Evolutionary conservation across 768 basidiomycete species (phyloP).

Genomic region (Xerocomus brunneocitrinus): DNA sequence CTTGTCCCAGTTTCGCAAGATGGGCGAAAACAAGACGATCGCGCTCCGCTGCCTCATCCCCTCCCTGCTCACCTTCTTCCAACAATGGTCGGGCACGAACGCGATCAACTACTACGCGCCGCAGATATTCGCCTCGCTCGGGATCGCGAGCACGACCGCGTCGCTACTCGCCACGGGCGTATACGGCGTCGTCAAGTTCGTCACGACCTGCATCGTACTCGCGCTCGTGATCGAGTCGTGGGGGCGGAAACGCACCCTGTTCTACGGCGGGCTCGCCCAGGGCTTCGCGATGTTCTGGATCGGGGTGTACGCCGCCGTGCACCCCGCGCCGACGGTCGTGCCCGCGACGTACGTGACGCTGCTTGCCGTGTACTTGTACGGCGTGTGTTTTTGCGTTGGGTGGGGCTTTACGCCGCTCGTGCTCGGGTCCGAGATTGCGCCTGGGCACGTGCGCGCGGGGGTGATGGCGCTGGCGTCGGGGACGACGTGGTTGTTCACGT

Average conservation of each 20-base stretch:
- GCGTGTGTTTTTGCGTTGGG: slow-evolving; percentile 33
- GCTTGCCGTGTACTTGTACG: slow-evolving; percentile 35
- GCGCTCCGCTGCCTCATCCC: slow-evolving; percentile 32
- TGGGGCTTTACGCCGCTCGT: slow-evolving; percentile 34
- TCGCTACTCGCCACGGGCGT: slow-evolving; percentile 39
- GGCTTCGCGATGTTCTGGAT: slow-evolving; percentile 37
- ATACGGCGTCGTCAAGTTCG: slow-evolving; percentile 39
- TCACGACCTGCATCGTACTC: slow-evolving; percentile 29
- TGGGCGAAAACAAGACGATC: slow-evolving; percentile 30
- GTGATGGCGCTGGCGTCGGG: slow-evolving; percentile 30
- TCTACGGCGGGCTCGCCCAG: slow-evolving; percentile 36
- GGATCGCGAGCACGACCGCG: slow-evolving; percentile 28
- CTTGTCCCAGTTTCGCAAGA: slow-evolving; percentile 29
- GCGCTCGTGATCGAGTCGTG: slow-evolving; percentile 36
- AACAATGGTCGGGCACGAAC: slow-evolving; percentile 41
- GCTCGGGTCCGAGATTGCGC: slow-evolving; percentile 33
- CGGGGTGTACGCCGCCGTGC: slow-evolving; percentile 28
- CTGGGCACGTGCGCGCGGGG: slow-evolving; percentile 33
- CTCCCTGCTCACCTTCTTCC: slow-evolving; percentile 31
- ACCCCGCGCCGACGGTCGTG: slow-evolving; percentile 23
- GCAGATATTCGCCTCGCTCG: slow-evolving; percentile 33
- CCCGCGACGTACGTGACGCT: slow-evolving; percentile 33
- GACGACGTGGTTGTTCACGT: slow-evolving; percentile 35
- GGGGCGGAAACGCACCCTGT: slow-evolving; percentile 35
- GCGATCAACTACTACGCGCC: slow-evolving; percentile 41